These are phyloP conservation scores for Alternaria hordeiaustralica DNA, from an alignment of 2,329 filamentous ascomycete genomes.

Conservation along the genomic window DNA sequence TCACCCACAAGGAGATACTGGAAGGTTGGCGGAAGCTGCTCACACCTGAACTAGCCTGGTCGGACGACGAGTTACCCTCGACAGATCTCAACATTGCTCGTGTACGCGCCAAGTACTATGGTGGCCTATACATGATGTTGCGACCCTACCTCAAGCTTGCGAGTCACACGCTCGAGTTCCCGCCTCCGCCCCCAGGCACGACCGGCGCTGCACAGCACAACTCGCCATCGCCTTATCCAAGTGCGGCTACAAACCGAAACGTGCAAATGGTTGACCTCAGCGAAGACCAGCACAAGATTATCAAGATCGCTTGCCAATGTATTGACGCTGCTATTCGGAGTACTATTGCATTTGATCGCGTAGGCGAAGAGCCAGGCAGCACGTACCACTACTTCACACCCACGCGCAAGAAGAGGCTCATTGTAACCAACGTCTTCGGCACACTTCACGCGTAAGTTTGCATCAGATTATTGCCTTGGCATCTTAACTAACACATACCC, in stretches of 20 bases:
- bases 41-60: conserved; percentile 63
- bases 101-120: conserved; percentile 92
- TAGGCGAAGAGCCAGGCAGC: conserved; percentile 49
- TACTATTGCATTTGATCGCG: conserved; percentile 78
- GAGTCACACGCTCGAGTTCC: conserved; percentile 58
- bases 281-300: conserved; percentile 32
- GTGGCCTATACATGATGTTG: conserved; percentile 87
- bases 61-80: conserved; percentile 73
- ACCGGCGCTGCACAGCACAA: conserved; percentile 48
- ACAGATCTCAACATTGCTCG: conserved; percentile 80
- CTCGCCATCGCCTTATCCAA: conserved; percentile 56
- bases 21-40: conserved; percentile 62
- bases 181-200: conserved; percentile 32
- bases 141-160: conserved; percentile 74
- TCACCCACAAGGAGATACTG: conserved; percentile 53
- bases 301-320: conserved; percentile 40
- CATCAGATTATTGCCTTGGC: neutral
- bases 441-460: conserved; percentile 70
- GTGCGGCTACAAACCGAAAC: conserved; percentile 21
- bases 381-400: conserved; percentile 57
- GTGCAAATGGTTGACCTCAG: conserved; percentile 40
- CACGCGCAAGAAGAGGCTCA: conserved; percentile 67
- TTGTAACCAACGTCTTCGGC: conserved; percentile 95
- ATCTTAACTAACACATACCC: conserved; percentile 12
- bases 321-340: conserved; percentile 75